phyloP scores from a whole-genome alignment of 2,329 filamentous ascomycete genomes.

The Bipolaris victoriae region DNA sequence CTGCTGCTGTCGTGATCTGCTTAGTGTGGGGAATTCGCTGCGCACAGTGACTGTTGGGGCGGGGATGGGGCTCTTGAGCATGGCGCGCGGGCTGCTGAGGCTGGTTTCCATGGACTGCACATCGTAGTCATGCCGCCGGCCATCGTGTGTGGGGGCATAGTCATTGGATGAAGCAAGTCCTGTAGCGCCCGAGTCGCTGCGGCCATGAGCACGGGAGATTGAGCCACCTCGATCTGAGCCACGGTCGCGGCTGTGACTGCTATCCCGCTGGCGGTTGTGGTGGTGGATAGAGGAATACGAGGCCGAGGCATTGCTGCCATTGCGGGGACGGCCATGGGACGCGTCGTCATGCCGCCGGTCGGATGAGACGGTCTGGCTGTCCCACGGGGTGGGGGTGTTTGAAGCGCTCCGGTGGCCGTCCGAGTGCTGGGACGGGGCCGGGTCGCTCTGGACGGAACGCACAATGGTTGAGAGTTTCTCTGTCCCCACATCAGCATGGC shows the following conservation, averaged over 20 bases:
- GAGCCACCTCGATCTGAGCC: conserved; percentile 49
- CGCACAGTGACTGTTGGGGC: conserved; percentile 90
- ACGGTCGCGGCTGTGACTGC: conserved; percentile 49
- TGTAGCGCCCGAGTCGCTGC: conserved; percentile 80
- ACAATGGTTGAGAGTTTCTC: conserved; percentile 96
- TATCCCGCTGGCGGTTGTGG: conserved; percentile 40
- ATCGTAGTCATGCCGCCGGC: conserved; percentile 89
- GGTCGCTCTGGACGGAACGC: conserved; percentile 77
- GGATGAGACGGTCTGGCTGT: conserved; percentile 54
- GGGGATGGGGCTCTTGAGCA: conserved; percentile 85
- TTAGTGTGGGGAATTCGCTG: conserved; percentile 96
- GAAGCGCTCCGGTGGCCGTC: conserved; percentile 52
- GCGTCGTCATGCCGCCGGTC: conserved; percentile 55
- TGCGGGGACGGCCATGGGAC: conserved; percentile 47
- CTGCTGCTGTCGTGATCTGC: conserved; percentile 89
- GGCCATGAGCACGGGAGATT: conserved; percentile 61
- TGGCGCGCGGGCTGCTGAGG: conserved; percentile 71
- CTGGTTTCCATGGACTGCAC: conserved; percentile 94
- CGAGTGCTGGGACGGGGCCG: conserved; percentile 31
- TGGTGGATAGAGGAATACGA: conserved; percentile 38
- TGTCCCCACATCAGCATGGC: conserved; percentile 50
- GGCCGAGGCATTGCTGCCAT: conserved; percentile 43
- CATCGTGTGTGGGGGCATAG: conserved; percentile 77
- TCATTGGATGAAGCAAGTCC: conserved; percentile 75
- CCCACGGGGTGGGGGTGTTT: conserved; percentile 72